These are phyloP conservation scores for Diutina rugosa DNA, from an alignment of 1,139 yeast genomes.

Conservation along the genomic window DNA sequence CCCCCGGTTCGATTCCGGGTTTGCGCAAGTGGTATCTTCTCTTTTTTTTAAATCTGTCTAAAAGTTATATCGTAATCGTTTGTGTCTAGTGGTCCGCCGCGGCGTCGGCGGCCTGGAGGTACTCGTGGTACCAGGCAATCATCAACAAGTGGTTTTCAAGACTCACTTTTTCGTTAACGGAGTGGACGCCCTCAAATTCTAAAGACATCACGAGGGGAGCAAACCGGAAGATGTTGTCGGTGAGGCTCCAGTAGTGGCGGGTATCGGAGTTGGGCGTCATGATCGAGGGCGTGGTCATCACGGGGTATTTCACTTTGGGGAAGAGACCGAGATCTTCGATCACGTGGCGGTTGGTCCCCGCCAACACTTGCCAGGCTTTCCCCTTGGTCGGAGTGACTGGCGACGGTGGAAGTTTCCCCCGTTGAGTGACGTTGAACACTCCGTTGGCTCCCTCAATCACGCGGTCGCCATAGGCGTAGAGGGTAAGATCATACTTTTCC, in stretches of 20 bases:
- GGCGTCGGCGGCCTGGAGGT: conserved; percentile 13
- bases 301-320: not conserved
- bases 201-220: not conserved
- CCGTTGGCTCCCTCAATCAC: conserved; percentile 5
- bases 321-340: not conserved
- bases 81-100: not conserved
- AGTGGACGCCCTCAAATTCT: conserved; percentile 14
- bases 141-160: conserved; percentile 28
- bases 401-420: not conserved
- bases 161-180: conserved; percentile 26
- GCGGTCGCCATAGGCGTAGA: conserved; percentile 12
- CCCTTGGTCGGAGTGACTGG: not conserved
- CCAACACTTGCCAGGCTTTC: not conserved
- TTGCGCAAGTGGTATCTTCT: not conserved
- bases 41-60: too few species aligned
- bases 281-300: not conserved
- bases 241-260: conserved; percentile 1
- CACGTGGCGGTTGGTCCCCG: not conserved
- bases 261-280: not conserved
- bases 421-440: not conserved
- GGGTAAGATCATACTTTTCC: conserved; percentile 11
- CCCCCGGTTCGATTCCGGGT: conserved; percentile 2
- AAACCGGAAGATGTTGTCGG: not conserved
- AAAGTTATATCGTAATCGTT: too few species aligned
- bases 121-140: conserved; percentile 28